Evolutionary conservation across 2,329 filamentous ascomycete species (phyloP).

Genomic region (Cyanodermella asteris): DNA sequence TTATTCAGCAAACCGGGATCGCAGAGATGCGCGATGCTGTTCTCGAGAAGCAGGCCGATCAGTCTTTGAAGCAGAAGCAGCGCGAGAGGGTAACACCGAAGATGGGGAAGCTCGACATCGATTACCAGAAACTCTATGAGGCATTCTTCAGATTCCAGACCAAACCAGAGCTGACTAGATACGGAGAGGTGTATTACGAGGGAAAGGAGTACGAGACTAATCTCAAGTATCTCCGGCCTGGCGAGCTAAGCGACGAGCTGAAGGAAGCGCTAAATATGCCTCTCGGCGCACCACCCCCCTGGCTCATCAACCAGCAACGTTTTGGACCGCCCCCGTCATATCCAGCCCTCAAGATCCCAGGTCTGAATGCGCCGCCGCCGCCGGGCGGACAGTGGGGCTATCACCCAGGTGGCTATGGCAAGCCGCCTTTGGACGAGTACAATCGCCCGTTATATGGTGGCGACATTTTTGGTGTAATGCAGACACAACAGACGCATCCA

Average conservation of each 20-base stretch:
- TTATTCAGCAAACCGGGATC: conserved; percentile 94
- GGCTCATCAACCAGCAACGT: conserved; percentile 92
- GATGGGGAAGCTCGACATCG: conserved; percentile 92
- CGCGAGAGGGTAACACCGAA: conserved; percentile 84
- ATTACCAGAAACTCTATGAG: conserved; percentile 95
- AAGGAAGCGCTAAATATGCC: conserved; percentile 89
- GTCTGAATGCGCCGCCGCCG: conserved; percentile 80
- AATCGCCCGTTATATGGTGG: conserved; percentile 82
- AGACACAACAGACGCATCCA: conserved; percentile 37
- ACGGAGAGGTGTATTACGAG: conserved; percentile 98
- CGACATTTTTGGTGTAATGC: conserved; percentile 70
- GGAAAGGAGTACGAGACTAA: conserved; percentile 97
- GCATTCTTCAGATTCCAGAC: conserved; percentile 97
- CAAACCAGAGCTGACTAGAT: conserved; percentile 80
- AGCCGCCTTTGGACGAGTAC: conserved; percentile 83
- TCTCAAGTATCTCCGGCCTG: conserved; percentile 68
- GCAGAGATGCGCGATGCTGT: conserved; percentile 95
- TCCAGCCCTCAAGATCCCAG: conserved; percentile 82
- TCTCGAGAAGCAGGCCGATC: conserved; percentile 83
- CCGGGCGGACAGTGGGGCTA: conserved; percentile 85
- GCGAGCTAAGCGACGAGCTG: conserved; percentile 70
- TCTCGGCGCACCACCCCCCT: conserved; percentile 77
- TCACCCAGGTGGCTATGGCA: conserved; percentile 85
- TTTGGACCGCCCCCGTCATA: conserved; percentile 88
- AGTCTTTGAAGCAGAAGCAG: conserved; percentile 84